Base-by-base conservation (phyloP, 2,329 filamentous ascomycete genomes). In the Exophiala sp. region DNA sequence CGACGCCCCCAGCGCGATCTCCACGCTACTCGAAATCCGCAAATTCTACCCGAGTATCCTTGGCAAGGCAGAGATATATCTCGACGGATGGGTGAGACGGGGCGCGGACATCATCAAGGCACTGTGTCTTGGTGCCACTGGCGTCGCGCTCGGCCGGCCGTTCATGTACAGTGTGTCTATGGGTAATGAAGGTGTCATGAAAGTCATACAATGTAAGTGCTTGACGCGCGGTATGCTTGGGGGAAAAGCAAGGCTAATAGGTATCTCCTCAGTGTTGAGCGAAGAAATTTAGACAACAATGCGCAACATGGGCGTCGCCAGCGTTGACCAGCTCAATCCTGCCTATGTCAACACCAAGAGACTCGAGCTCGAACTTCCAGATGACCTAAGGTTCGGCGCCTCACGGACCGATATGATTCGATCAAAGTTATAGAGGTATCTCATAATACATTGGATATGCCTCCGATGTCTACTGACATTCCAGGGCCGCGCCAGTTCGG, bases 61-160 rank as follows among this genome's bases (percentile, higher is more conserved):
- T 43, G 69, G 73, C 10, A 68, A 69, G 38, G 70, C 81, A 56
- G 77, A 82, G 50, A 68, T 82, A 1, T 78, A 76, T 42, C 70
- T 82, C 16, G 79, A 82, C 50, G 77, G 79, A 29, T 79, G 78
- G 0, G 75, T 82, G 48, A 71, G 75, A 32, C 72, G 79, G 2
- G 79, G 79, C 0, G 76, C 76, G 0, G 79, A 82, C 57, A 74
- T 82, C 4, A 69, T 82, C 29, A 82, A 81, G 59, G 78, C 78
- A 0, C 62, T 82, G 6, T 75, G 75, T 16, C 66, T 82, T 0
- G 79, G 79, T 0, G 79, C 78, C 2, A 79, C 73, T 0, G 78
- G 77, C 6, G 78, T 81, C 2, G 77, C 78, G 0, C 72, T 82
- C 48, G 79, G 78, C 0, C 66, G 79, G 16, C 78, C 77, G 11